Evolutionary conservation across 495 filamentous ascomycete species (phyloP), one percentile per base, ranked within the genome.

Genomic region (Penicillium argentinense): DNA sequence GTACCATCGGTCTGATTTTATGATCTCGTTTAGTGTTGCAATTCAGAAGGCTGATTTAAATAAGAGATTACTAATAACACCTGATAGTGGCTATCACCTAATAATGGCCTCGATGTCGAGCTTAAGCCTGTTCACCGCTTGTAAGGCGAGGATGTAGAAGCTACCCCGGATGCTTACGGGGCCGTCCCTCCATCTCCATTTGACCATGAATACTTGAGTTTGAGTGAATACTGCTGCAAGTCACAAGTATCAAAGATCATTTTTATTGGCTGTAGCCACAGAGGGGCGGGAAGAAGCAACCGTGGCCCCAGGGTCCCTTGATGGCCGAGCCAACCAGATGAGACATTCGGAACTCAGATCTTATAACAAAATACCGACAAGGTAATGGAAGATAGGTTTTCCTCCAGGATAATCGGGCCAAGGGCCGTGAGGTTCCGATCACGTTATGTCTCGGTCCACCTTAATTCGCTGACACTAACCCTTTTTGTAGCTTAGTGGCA

Each of bases 361-460:
- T 22, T 19, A 22, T 21, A 36, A 36, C 17, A 22, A 36, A 36
- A 19, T 21, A 36, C 33, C 33, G 1, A 36, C 33, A 36, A 36
- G 17, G 33, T 36, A 9, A 36, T 36, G 6, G 4, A 22, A 18
- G 33, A 36, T 36, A 19, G 7, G 18, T 42, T 16, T 40, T 25
- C 19, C 21, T 40, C 11, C 39, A 42, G 23, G 25, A 19, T 42
- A 29, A 42, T 42, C 23, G 23, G 39, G 39, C 39, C 39, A 18
- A 21, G 11, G 39, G 4, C 22, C 39, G 16, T 42, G 39, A 42
- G 39, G 39, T 21, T 19, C 38, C 39, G 39, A 42, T 42, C 39
- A 42, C 39, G 39, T 42, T 42, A 42, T 42, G 22, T 42, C 39
- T 42, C 25, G 39, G n/a, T 42, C 39, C 39, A 42, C 39, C 23